Conservation (phyloP, 1,284 basidiomycete genomes). For the Neonothopanus nambi region DNA sequence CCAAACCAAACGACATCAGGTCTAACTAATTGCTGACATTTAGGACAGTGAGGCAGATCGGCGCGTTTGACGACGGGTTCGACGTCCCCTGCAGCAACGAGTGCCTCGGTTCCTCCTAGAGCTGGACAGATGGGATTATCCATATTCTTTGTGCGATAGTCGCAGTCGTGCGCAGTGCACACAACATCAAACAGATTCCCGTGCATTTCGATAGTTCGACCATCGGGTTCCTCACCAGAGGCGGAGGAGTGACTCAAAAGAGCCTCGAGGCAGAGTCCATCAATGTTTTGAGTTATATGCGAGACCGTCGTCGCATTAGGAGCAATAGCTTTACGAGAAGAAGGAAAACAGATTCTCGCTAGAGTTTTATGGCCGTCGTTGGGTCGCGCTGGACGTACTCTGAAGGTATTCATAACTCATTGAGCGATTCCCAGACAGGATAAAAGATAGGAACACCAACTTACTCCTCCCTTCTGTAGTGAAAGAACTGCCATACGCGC, state of each 20-base stretch:
- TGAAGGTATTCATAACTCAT: slow-evolving; percentile 19
- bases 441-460: slow-evolving; percentile 12
- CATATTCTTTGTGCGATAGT: slow-evolving; percentile 30
- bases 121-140: slow-evolving; percentile 41
- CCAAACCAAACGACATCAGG: slow-evolving; percentile 58
- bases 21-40: slow-evolving; percentile 41
- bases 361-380: slow-evolving; percentile 48
- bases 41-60: slow-evolving; percentile 43
- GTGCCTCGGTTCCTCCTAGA: slow-evolving; percentile 40
- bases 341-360: slow-evolving; percentile 36
- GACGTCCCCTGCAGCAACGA: slow-evolving; percentile 27
- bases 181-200: slow-evolving; percentile 45
- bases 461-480: slow-evolving; percentile 55
- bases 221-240: slow-evolving; percentile 18
- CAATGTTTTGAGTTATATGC: slow-evolving; percentile 55
- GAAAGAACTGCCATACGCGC: slow-evolving; percentile 67
- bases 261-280: slow-evolving; percentile 45
- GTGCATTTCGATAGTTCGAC: slow-evolving; percentile 50
- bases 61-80: slow-evolving; percentile 36
- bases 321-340: slow-evolving; percentile 27
- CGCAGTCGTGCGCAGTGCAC: slow-evolving; percentile 37
- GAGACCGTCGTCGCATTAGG: slow-evolving; percentile 33
- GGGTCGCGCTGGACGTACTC: slow-evolving; percentile 37
- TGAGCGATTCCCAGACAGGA: background rate
- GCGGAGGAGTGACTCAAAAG: slow-evolving; percentile 22